Evolutionary conservation across 176 grass and related monocot species (phyloP).

Genomic region (Oryza coarctata): DNA sequence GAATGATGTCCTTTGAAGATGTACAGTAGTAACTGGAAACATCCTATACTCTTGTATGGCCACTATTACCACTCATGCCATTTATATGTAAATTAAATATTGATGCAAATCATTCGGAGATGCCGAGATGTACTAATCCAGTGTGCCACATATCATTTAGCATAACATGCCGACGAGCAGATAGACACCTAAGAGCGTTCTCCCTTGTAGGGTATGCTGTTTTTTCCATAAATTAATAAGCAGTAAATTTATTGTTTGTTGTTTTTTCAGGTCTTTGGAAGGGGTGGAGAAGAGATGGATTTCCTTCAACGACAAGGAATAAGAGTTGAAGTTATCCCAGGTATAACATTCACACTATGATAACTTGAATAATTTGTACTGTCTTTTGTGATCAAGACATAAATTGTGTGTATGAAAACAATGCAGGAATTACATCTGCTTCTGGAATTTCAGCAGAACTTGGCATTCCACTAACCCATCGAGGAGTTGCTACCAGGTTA

Average conservation of each 20-base stretch:
- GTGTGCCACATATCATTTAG: not conserved
- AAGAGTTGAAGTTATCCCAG: slow-evolving; percentile 91
- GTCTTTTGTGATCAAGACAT: not conserved
- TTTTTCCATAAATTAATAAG: not conserved
- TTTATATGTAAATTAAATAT: not conserved
- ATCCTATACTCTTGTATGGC: not conserved
- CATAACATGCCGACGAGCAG: not conserved
- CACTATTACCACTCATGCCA: not conserved
- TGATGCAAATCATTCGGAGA: not conserved
- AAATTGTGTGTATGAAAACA: not conserved
- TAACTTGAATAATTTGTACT: slow-evolving; percentile 8
- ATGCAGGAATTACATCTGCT: slow-evolving; percentile 91
- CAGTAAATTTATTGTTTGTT: not conserved
- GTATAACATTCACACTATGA: slow-evolving; percentile 32
- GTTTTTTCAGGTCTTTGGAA: slow-evolving; percentile 77
- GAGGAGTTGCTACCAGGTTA: slow-evolving; percentile 89
- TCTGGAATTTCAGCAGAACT: slow-evolving; percentile 94
- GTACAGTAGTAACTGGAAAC: not conserved
- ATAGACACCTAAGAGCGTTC: not conserved
- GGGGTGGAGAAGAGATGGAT: slow-evolving; percentile 99
- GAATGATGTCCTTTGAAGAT: not conserved
- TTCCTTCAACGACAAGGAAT: slow-evolving; percentile 95
- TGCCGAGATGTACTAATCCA: not conserved
- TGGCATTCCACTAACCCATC: slow-evolving; percentile 93
- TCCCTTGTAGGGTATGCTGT: slow-evolving; percentile 9